These are phyloP conservation scores for Colletotrichum agaves DNA, from an alignment of 2,329 filamentous ascomycete genomes.

Conservation along the genomic window DNA sequence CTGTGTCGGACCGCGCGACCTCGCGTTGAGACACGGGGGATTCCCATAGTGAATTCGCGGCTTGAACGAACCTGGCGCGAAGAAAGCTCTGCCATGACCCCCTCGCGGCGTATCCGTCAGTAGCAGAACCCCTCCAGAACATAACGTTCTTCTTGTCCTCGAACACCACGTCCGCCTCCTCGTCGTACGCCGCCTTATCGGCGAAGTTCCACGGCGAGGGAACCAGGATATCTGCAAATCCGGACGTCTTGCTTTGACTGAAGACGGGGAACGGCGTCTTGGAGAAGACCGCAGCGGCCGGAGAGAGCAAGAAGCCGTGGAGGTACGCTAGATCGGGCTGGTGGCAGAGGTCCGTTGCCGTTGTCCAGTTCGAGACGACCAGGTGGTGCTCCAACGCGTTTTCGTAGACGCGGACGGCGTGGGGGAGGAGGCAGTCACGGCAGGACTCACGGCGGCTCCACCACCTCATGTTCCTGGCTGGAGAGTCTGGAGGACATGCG, in stretches of 20 bases:
- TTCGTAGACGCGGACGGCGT: slow-evolving; percentile 44
- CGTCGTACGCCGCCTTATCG: slow-evolving; percentile 52
- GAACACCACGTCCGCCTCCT: slow-evolving; percentile 55
- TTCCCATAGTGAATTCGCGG: slow-evolving; percentile 53
- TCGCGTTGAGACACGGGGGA: slow-evolving; percentile 27
- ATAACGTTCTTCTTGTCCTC: slow-evolving; percentile 58
- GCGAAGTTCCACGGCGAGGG: slow-evolving; percentile 49
- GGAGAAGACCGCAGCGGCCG: slow-evolving; percentile 40
- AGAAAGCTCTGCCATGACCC: slow-evolving; percentile 68
- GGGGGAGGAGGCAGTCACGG: slow-evolving; percentile 47
- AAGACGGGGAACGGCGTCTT: slow-evolving; percentile 64
- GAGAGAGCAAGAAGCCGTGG: slow-evolving; percentile 62
- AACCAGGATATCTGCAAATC: slow-evolving; percentile 64
- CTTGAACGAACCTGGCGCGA: slow-evolving; percentile 67
- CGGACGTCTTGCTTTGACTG: slow-evolving; percentile 63
- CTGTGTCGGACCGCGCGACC: not conserved
- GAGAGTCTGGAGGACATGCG: slow-evolving; percentile 58
- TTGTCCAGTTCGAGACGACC: slow-evolving; percentile 49
- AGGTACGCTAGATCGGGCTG: slow-evolving; percentile 59
- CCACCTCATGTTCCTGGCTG: slow-evolving; percentile 52
- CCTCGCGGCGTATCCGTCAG: slow-evolving; percentile 59
- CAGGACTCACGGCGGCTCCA: slow-evolving; percentile 52
- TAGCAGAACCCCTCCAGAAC: slow-evolving; percentile 66
- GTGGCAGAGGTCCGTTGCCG: slow-evolving; percentile 57
- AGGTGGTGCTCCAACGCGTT: slow-evolving; percentile 43